Percentiles rank a stretch among this genome's conserved stretches.
Evolutionary conservation across 2,329 filamentous ascomycete species (phyloP).

Genomic region (Trichocomaceae sp.): DNA sequence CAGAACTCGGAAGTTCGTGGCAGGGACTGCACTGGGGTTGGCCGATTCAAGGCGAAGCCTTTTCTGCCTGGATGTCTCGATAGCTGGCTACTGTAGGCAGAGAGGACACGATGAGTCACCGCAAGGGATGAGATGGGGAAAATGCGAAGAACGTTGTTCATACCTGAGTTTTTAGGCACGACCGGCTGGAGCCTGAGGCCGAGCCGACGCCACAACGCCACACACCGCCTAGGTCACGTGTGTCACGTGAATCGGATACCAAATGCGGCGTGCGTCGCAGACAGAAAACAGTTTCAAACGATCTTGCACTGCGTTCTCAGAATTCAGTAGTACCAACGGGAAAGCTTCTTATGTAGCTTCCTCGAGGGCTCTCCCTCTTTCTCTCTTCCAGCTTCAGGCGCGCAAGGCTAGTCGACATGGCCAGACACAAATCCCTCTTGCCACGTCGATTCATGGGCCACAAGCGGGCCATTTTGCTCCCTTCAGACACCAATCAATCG

Average conservation of each 20-base stretch:
- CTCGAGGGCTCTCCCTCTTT: background rate
- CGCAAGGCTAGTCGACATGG: background rate
- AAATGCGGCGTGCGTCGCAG: background rate
- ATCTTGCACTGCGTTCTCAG: background rate
- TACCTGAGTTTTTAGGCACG: conserved; percentile 9
- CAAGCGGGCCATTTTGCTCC: conserved; percentile 8
- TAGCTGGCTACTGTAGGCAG: conserved; percentile 2
- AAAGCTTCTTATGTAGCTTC: background rate
- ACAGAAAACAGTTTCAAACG: background rate
- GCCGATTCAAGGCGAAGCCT: background rate
- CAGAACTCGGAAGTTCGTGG: background rate
- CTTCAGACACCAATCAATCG: conserved; percentile 9
- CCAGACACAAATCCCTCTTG: conserved; percentile 1
- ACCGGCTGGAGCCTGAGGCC: conserved; percentile 6
- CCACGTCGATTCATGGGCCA: conserved; percentile 9
- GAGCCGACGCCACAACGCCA: conserved; percentile 9
- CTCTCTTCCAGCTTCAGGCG: background rate
- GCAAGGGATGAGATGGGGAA: background rate
- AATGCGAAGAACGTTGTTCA: background rate
- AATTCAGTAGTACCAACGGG: background rate
- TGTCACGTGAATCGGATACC: conserved; percentile 8
- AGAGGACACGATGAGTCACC: conserved; percentile 7
- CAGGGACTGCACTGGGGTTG: background rate
- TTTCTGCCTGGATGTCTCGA: conserved; percentile 2
- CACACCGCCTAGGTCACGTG: background rate